Evolutionary conservation across 768 basidiomycete species (phyloP), one percentile per base, ranked within the genome.

Genomic region (Naematelia encephala): DNA sequence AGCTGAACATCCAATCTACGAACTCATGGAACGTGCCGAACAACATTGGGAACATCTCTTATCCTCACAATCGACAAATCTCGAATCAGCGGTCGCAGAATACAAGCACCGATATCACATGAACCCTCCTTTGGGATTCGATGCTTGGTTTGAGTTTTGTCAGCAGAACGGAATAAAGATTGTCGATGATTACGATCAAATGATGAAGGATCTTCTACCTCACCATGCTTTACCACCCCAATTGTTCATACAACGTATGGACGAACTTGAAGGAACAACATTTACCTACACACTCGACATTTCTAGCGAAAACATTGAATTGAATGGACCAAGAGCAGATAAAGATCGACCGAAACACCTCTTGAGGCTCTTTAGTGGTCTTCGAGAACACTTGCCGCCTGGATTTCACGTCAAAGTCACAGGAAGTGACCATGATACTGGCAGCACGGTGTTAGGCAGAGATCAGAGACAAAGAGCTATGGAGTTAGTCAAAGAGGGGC

Each of bases 101-200:
- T 99, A 99, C 79, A 84, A 80, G 66, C 78, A 81, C 57, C 81
- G 96, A 52, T 92, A 96, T 74, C 79, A 79, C 5, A 83, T 89
- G 28, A 78, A 84, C 28, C 96, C 96, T 5, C 94, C 96, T 0
- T 83, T 81, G 34, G 94, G 93, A 0, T 99, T 97, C 64, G 93
- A 92, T 72, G 79, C 82, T 22, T 97, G 94, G 94, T 94, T 71
- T 57, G 61, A 53, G 14, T 77, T 72, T 54, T 68, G 65, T 47
- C 60, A 70, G 44, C 57, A 69, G 23, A 60, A 75, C 46, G 60
- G 61, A 29, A 62, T 77, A 43, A 70, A 63, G 50, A 73, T 77
- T 19, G 59, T 67, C 22, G 75, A 77, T 51, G 70, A 73, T 23
- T 77, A 69, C 60, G 72, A 77, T 54, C 67, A 68, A 34, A 63